A percentile compares a stretch with the other conserved stretches of the same genome.
Conservation (phyloP, 192 early-diverging fungal genomes). For the Coemansia biformis region DNA sequence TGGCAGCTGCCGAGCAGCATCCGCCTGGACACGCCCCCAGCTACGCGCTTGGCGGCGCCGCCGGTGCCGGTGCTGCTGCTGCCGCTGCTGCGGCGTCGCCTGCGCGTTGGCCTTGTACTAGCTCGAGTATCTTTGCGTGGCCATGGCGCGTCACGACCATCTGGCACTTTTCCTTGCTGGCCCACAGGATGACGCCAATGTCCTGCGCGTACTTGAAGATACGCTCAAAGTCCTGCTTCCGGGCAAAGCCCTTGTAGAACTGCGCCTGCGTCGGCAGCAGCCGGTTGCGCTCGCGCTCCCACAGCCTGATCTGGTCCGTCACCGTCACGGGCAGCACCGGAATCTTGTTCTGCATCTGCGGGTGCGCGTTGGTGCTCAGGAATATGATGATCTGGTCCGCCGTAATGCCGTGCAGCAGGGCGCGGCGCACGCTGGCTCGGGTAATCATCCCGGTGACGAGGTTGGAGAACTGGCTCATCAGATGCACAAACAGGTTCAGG, state of each 20-base stretch:
- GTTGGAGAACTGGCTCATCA: conserved; percentile 82
- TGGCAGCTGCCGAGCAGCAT: conserved; percentile 27
- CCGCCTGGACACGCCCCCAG: too few relatives aligned
- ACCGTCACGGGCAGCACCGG: conserved; percentile 88
- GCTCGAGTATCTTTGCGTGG: conserved; percentile 59
- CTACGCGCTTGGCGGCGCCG: too few relatives aligned
- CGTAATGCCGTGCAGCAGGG: conserved; percentile 81
- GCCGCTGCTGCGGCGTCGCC: too few relatives aligned
- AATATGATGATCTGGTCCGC: conserved; percentile 95
- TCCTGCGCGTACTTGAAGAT: conserved; percentile 72
- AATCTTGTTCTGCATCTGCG: conserved; percentile 77
- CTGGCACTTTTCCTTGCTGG: conserved; percentile 60
- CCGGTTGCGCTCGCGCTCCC: conserved; percentile 93
- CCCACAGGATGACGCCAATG: conserved; percentile 74
- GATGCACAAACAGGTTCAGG: conserved; percentile 78
- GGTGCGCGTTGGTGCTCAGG: conserved; percentile 82
- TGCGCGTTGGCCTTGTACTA: conserved; percentile 21
- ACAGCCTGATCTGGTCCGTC: conserved; percentile 89
- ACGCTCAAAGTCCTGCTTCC: conserved; percentile 66
- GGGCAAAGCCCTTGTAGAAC: conserved; percentile 74
- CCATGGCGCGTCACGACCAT: conserved; percentile 72
- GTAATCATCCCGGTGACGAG: conserved; percentile 87
- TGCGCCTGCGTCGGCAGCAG: conserved; percentile 55
- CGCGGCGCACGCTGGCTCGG: conserved; percentile 78
- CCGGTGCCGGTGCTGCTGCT: too few relatives aligned